Percentiles rank a stretch among this genome's conserved stretches.
Conservation (phyloP, 2,329 filamentous ascomycete genomes). For the Claviceps arundinis region DNA sequence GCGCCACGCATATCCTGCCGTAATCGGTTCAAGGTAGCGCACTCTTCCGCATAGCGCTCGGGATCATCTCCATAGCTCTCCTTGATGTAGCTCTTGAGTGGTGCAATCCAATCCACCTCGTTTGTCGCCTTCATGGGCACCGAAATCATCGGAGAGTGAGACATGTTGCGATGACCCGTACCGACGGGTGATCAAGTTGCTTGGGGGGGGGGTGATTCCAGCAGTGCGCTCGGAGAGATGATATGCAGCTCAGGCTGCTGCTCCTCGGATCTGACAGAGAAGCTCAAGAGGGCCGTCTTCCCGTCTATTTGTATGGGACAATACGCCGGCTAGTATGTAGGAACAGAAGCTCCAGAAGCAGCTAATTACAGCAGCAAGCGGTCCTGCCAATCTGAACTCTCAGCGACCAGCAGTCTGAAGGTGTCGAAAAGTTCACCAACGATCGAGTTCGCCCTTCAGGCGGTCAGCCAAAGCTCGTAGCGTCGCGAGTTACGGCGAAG, state of each 20-base stretch:
- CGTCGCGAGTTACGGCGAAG: too few species aligned
- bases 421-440: neutral
- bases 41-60: slow-evolving; percentile 91
- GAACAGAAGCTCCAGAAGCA: slow-evolving; percentile 2
- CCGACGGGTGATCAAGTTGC: neutral
- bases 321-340: neutral
- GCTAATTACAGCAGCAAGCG: slow-evolving; percentile 1
- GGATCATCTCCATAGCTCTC: slow-evolving; percentile 93
- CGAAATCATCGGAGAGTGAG: slow-evolving; percentile 89
- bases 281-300: neutral
- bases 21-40: slow-evolving; percentile 81
- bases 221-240: too few species aligned
- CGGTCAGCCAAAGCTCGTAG: slow-evolving; percentile 10
- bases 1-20: slow-evolving; percentile 97
- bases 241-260: neutral
- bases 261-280: too few species aligned
- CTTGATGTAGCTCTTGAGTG: slow-evolving; percentile 86
- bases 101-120: slow-evolving; percentile 95
- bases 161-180: slow-evolving; percentile 33
- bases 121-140: slow-evolving; percentile 86
- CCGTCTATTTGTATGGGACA: neutral
- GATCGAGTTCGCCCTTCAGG: slow-evolving; percentile 18
- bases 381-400: slow-evolving; percentile 1
- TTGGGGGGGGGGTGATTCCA: neutral
- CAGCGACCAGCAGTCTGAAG: neutral